Conservation (phyloP, 2,329 filamentous ascomycete genomes). For the Sclerotinia borealis region DNA sequence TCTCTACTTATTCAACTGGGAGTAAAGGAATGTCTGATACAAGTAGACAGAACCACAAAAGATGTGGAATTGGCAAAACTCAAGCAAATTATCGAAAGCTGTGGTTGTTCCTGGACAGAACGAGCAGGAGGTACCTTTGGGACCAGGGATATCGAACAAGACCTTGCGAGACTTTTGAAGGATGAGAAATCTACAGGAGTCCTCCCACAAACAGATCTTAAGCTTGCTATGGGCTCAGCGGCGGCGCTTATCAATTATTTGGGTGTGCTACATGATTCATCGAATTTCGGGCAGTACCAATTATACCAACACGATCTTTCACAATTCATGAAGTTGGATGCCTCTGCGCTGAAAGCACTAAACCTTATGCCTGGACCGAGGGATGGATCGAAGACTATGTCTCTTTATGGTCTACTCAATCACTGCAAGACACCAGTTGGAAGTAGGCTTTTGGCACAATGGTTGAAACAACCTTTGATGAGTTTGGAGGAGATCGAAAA, state of each 20-base stretch:
- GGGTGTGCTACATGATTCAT: slow-evolving; percentile 79
- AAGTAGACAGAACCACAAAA: slow-evolving; percentile 70
- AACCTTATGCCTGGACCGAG: slow-evolving; percentile 95
- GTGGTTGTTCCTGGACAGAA: slow-evolving; percentile 84
- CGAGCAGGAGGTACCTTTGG: slow-evolving; percentile 71
- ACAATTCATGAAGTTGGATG: slow-evolving; percentile 98
- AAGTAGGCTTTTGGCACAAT: slow-evolving; percentile 83
- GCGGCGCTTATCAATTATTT: slow-evolving; percentile 93
- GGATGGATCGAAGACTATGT: slow-evolving; percentile 97
- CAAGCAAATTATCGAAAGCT: slow-evolving; percentile 82
- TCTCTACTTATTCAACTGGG: slow-evolving; percentile 93
- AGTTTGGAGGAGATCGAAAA: slow-evolving; percentile 80
- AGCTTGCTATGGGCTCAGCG: slow-evolving; percentile 92
- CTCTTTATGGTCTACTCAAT: slow-evolving; percentile 85
- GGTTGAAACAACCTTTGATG: slow-evolving; percentile 98
- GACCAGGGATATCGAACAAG: slow-evolving; percentile 90
- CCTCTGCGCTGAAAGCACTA: slow-evolving; percentile 84
- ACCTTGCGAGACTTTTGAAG: slow-evolving; percentile 78
- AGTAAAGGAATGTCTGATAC: slow-evolving; percentile 88
- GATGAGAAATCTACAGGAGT: slow-evolving; percentile 73
- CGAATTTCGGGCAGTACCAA: slow-evolving; percentile 95
- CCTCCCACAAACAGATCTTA: slow-evolving; percentile 85
- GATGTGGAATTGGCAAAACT: slow-evolving; percentile 86
- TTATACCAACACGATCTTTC: slow-evolving; percentile 95
- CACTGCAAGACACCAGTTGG: slow-evolving; percentile 97